phyloP scores from a whole-genome alignment of 495 filamentous ascomycete genomes.

The Penicillium odoratum region DNA sequence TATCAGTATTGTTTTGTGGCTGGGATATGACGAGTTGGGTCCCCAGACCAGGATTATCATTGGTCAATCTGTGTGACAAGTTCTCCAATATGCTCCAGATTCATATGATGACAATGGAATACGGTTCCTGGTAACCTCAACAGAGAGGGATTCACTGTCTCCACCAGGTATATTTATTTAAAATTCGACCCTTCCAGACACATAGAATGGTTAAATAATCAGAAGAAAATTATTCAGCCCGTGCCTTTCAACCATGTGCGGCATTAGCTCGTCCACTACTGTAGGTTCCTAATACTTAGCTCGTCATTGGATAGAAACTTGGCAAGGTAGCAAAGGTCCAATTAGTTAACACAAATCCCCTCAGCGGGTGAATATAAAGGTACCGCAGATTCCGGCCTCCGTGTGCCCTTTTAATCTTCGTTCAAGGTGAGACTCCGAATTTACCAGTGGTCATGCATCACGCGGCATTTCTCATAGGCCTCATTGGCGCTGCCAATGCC shows the following conservation, averaged over 20 bases:
- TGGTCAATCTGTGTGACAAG: too few species aligned
- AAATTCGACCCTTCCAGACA: slow-evolving; percentile 8
- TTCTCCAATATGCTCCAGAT: too few species aligned
- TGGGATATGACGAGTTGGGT: too few species aligned
- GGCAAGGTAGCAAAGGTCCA: too few species aligned
- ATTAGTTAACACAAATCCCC: not conserved
- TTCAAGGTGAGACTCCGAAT: not conserved
- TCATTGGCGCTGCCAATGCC: slow-evolving; percentile 42
- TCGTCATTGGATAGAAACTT: not conserved
- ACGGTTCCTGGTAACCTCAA: too few species aligned
- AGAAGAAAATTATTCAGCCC: slow-evolving; percentile 1
- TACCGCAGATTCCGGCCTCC: not conserved
- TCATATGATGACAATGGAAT: too few species aligned
- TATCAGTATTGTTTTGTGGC: too few species aligned
- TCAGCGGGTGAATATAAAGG: not conserved
- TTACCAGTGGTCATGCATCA: slow-evolving; percentile 25
- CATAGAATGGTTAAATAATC: slow-evolving; percentile 17
- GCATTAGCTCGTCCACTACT: not conserved
- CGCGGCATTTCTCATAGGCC: slow-evolving; percentile 28
- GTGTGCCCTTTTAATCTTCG: not conserved
- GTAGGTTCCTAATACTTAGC: slow-evolving; percentile 3
- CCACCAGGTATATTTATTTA: not conserved
- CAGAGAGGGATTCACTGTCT: too few species aligned
- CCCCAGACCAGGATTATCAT: too few species aligned
- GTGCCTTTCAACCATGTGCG: not conserved